These are phyloP conservation scores for Carex arenaria DNA, from an alignment of 202 grass and related monocot genomes.

Conservation along the genomic window DNA sequence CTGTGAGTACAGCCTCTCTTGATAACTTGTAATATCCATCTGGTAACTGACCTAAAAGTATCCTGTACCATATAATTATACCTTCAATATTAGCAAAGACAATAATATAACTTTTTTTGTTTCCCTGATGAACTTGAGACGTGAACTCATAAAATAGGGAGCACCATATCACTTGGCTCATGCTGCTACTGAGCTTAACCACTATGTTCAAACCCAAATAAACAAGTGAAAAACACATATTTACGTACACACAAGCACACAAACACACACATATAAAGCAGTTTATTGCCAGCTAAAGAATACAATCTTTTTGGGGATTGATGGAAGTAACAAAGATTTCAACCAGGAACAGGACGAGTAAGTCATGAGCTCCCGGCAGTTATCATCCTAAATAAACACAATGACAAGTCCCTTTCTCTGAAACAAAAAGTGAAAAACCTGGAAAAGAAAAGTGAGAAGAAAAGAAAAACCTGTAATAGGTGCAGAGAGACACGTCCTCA, in stretches of 20 bases:
- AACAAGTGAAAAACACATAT: not conserved
- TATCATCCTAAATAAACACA: not conserved
- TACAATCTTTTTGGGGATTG: not conserved
- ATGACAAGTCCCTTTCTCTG: not conserved
- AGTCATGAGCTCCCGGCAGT: not conserved
- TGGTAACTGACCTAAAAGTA: conserved; percentile 72
- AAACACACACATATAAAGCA: not conserved
- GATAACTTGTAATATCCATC: conserved; percentile 78
- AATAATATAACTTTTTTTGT: not conserved
- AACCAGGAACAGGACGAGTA: not conserved
- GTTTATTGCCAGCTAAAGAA: not conserved
- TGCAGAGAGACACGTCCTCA: conserved; percentile 66
- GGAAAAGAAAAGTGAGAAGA: not conserved
- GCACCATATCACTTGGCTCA: not conserved
- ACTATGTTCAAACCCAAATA: not conserved
- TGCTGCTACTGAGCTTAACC: not conserved
- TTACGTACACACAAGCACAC: not conserved
- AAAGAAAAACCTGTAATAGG: conserved; percentile 66
- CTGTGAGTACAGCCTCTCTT: conserved; percentile 60
- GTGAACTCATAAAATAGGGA: not conserved
- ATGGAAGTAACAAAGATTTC: not conserved
- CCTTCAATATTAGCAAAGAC: not conserved
- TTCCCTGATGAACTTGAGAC: not conserved
- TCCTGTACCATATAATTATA: conserved; percentile 32
- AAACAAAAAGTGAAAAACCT: conserved; percentile 15